Evolutionary conservation across 495 filamentous ascomycete species (phyloP).

Genomic region (Penicillium salamii): DNA sequence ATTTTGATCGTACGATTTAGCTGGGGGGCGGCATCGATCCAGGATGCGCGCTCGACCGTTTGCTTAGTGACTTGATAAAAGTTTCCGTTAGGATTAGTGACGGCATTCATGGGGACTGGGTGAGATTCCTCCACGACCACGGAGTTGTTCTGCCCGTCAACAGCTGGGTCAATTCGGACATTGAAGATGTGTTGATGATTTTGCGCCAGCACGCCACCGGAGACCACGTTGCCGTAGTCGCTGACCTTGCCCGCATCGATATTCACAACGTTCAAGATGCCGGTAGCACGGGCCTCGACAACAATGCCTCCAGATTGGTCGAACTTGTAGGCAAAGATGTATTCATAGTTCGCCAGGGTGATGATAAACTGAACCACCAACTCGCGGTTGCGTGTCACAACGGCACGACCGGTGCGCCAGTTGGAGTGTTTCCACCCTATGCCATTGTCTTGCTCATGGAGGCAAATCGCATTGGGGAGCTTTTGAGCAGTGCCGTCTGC

Average conservation of each 20-base stretch:
- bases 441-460: slow-evolving; percentile 70
- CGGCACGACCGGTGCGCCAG: slow-evolving; percentile 64
- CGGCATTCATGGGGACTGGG: slow-evolving; percentile 62
- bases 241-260: slow-evolving; percentile 60
- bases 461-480: slow-evolving; percentile 62
- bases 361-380: slow-evolving; percentile 74
- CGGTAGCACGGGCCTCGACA: slow-evolving; percentile 83
- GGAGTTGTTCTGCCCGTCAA: slow-evolving; percentile 73
- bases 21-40: slow-evolving; percentile 63
- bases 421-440: slow-evolving; percentile 74
- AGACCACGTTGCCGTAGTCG: slow-evolving; percentile 80
- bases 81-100: slow-evolving; percentile 79
- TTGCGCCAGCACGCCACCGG: slow-evolving; percentile 77
- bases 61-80: slow-evolving; percentile 68
- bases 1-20: slow-evolving; percentile 79
- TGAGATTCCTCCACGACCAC: slow-evolving; percentile 72
- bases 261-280: slow-evolving; percentile 84
- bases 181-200: slow-evolving; percentile 93
- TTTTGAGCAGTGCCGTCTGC: slow-evolving; percentile 52
- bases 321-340: slow-evolving; percentile 85
- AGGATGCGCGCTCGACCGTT: slow-evolving; percentile 59
- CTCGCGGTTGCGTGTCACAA: slow-evolving; percentile 59
- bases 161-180: slow-evolving; percentile 79
- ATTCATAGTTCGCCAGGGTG: slow-evolving; percentile 82
- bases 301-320: slow-evolving; percentile 79